phyloP scores from a whole-genome alignment of 148 eudicot species.

The Drosera capensis region DNA sequence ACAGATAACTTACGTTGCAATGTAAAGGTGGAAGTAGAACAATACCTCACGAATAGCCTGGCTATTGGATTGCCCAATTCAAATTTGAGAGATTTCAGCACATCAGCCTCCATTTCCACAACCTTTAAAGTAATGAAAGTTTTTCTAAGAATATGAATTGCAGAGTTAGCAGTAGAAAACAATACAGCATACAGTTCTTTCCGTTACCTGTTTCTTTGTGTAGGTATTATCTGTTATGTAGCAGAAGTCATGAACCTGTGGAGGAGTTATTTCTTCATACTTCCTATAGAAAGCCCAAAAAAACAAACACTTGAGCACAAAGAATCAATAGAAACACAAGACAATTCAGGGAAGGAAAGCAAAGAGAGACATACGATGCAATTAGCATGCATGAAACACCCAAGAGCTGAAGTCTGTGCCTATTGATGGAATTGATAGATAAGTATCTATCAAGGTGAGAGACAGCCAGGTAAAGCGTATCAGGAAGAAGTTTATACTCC shows the following conservation, averaged over 20 bases:
- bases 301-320: background rate
- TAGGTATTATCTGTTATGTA: slow-evolving; percentile 85
- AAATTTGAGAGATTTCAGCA: slow-evolving; percentile 45
- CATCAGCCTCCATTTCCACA: slow-evolving; percentile 77
- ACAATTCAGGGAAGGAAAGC: background rate
- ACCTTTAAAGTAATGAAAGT: slow-evolving; percentile 10
- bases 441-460: slow-evolving; percentile 69
- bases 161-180: background rate
- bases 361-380: slow-evolving; percentile 59
- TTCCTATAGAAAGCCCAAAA: slow-evolving; percentile 20
- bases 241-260: slow-evolving; percentile 58
- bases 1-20: too few relatives aligned
- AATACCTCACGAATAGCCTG: slow-evolving; percentile 67
- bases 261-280: slow-evolving; percentile 83
- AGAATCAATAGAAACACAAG: background rate
- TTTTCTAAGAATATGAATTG: background rate
- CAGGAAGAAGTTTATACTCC: slow-evolving; percentile 76
- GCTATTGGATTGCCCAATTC: slow-evolving; percentile 71
- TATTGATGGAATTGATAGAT: slow-evolving; percentile 39
- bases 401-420: slow-evolving; percentile 73
- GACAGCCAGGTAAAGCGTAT: slow-evolving; percentile 53
- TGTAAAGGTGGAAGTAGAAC: too few relatives aligned
- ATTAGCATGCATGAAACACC: slow-evolving; percentile 92
- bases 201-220: slow-evolving; percentile 58
- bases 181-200: too few relatives aligned